Percentiles rank a stretch among this genome's conserved stretches.
Evolutionary conservation across 768 basidiomycete genomes (phyloP).

Genomic region (Trametes gibbosa): DNA sequence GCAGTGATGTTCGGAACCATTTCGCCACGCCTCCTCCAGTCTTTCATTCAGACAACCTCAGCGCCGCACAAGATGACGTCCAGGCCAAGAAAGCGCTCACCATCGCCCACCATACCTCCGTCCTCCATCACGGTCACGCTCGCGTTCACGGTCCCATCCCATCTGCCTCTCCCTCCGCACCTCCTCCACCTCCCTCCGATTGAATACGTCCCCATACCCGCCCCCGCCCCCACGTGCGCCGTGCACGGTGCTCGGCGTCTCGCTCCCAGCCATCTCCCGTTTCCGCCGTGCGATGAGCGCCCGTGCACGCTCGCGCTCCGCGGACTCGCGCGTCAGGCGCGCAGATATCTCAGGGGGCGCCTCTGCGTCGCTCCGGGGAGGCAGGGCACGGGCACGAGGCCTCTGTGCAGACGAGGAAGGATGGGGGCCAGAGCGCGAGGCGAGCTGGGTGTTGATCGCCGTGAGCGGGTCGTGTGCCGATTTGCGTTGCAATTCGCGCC

Average conservation of each 20-base stretch:
- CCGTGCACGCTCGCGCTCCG: constrained; percentile 73
- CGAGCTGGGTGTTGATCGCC: constrained; percentile 65
- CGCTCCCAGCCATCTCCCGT: constrained; percentile 59
- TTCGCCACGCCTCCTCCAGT: no score
- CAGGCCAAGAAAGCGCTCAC: not conserved
- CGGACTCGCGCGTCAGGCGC: constrained; percentile 67
- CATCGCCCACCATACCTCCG: constrained; percentile 3
- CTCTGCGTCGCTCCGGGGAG: not conserved
- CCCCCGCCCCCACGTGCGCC: constrained; percentile 30
- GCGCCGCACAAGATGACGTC: no score
- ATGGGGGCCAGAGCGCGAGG: constrained; percentile 32
- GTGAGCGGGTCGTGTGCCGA: constrained; percentile 69
- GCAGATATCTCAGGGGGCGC: constrained; percentile 44
- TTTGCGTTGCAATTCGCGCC: constrained; percentile 63
- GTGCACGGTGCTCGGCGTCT: constrained; percentile 69
- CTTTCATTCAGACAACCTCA: no score
- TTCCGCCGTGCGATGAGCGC: constrained; percentile 67
- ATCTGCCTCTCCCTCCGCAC: constrained; percentile 52
- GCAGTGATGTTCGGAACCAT: no score
- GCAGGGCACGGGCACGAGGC: not conserved
- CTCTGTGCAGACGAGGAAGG: not conserved
- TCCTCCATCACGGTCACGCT: not conserved
- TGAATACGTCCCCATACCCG: constrained; percentile 65
- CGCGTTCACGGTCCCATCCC: constrained; percentile 28
- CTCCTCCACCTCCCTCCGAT: constrained; percentile 67